A percentile compares a stretch with the other conserved stretches of the same genome.
Evolutionary conservation across 768 basidiomycete species (phyloP).

Genomic region (Mrakia gelida): DNA sequence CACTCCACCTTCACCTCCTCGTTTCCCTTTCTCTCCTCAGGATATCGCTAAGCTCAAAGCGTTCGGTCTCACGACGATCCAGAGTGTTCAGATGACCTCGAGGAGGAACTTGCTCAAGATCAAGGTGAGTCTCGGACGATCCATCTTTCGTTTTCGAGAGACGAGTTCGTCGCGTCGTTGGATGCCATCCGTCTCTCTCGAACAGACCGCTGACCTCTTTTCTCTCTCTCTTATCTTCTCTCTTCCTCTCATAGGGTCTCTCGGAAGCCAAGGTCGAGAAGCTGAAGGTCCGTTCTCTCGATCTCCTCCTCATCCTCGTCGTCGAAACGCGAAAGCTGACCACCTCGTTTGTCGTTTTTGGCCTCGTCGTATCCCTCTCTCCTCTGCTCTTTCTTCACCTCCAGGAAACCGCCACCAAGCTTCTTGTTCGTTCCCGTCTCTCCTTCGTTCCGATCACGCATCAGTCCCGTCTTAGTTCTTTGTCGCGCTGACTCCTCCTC

Average conservation of each 20-base stretch:
- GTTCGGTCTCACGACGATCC: constrained; percentile 27
- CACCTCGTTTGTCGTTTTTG: not conserved
- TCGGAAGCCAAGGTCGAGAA: constrained; percentile 34
- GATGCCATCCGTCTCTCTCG: not conserved
- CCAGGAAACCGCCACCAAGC: constrained; percentile 4
- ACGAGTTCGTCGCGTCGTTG: not conserved
- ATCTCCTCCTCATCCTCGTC: not conserved
- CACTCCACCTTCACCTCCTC: too few species aligned
- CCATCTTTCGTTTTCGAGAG: too few species aligned
- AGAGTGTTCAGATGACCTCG: constrained; percentile 8
- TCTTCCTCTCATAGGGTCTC: constrained; percentile 10
- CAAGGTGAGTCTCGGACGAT: constrained; percentile 26
- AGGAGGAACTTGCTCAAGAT: constrained; percentile 29
- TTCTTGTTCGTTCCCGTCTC: not conserved
- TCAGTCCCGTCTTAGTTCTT: too few species aligned
- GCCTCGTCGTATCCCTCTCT: not conserved
- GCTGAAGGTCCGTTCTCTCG: constrained; percentile 16
- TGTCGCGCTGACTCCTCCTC: too few species aligned
- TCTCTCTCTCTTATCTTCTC: not conserved
- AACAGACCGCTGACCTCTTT: not conserved
- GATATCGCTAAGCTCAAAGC: constrained; percentile 32
- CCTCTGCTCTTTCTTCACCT: not conserved
- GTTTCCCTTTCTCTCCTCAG: not conserved
- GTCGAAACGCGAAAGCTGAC: not conserved
- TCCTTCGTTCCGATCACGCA: too few species aligned